Percentiles rank a stretch among this genome's conserved stretches.
phyloP scores from a whole-genome alignment of 2,329 filamentous ascomycete genomes.

The Magnaporthiopsis incrustans region DNA sequence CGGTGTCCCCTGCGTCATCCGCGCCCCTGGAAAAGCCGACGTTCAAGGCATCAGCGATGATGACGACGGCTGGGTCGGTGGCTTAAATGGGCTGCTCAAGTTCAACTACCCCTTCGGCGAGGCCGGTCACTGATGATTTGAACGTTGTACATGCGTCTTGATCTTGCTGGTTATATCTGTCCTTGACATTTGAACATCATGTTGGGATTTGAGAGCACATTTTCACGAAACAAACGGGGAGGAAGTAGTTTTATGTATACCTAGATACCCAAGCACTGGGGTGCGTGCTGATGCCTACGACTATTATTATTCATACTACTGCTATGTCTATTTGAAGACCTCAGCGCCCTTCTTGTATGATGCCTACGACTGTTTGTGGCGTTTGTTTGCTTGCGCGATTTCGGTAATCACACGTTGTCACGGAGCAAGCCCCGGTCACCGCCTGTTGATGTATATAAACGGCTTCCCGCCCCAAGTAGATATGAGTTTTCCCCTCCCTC shows the following conservation, averaged over 20 bases:
- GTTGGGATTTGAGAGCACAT: neutral
- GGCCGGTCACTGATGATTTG: slow-evolving; percentile 19
- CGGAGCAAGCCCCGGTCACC: too few relatives aligned
- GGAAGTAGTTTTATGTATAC: neutral
- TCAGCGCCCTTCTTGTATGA: too few relatives aligned
- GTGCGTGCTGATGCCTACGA: neutral
- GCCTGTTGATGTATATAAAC: too few relatives aligned
- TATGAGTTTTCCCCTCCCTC: too few relatives aligned
- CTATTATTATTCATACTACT: neutral
- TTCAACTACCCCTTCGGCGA: slow-evolving; percentile 97
- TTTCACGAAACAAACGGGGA: neutral
- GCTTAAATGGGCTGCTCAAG: slow-evolving; percentile 85
- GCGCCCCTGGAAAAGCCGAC: slow-evolving; percentile 41
- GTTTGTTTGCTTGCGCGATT: too few relatives aligned
- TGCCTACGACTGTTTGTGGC: neutral
- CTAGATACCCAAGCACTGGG: neutral
- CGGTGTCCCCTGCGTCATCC: slow-evolving; percentile 86
- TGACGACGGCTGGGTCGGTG: slow-evolving; percentile 95
- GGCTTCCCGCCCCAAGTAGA: too few relatives aligned
- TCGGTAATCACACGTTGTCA: too few relatives aligned
- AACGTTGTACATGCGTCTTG: neutral
- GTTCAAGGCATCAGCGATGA: slow-evolving; percentile 40
- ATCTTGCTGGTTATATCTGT: neutral
- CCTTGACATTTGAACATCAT: neutral
- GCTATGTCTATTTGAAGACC: too few relatives aligned